These are phyloP conservation scores for Phytophthora crassamura DNA, from an alignment of 352 stramenopile species.

Conservation along the genomic window DNA sequence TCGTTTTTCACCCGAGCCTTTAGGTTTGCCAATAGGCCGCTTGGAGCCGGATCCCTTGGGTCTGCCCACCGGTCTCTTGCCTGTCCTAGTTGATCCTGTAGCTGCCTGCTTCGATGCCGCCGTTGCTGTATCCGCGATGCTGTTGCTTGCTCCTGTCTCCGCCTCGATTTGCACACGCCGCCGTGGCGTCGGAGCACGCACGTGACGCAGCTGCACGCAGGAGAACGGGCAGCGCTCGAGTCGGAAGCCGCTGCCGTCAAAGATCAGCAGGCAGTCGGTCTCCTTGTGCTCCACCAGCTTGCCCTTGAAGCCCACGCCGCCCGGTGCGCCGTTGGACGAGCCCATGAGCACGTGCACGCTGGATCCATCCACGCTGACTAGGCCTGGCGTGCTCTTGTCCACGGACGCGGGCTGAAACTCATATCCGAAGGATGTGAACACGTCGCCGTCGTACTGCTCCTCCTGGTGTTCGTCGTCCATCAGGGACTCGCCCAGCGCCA, in stretches of 20 bases:
- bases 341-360: slow-evolving; percentile 72
- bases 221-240: slow-evolving; percentile 76
- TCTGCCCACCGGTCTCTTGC: slow-evolving; percentile 18
- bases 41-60: slow-evolving; percentile 20
- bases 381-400: slow-evolving; percentile 63
- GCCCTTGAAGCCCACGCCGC: slow-evolving; percentile 81
- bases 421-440: slow-evolving; percentile 76
- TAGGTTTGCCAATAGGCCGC: slow-evolving; percentile 7
- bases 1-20: slow-evolving; percentile 6
- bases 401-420: slow-evolving; percentile 87
- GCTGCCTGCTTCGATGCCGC: background rate
- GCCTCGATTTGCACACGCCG: slow-evolving; percentile 21
- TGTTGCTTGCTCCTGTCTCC: slow-evolving; percentile 2
- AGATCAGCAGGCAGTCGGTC: slow-evolving; percentile 84
- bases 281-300: slow-evolving; percentile 83
- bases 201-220: slow-evolving; percentile 77
- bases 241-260: slow-evolving; percentile 70
- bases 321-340: slow-evolving; percentile 53
- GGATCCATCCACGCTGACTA: slow-evolving; percentile 74
- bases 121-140: background rate
- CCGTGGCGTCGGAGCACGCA: slow-evolving; percentile 49
- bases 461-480: slow-evolving; percentile 13
- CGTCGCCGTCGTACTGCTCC: slow-evolving; percentile 26
- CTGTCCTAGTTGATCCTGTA: slow-evolving; percentile 1
- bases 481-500: slow-evolving; percentile 62